Evolutionary conservation across 768 basidiomycete species (phyloP), one percentile per base, ranked within the genome.

Genomic region (Rhodocollybia butyracea): DNA sequence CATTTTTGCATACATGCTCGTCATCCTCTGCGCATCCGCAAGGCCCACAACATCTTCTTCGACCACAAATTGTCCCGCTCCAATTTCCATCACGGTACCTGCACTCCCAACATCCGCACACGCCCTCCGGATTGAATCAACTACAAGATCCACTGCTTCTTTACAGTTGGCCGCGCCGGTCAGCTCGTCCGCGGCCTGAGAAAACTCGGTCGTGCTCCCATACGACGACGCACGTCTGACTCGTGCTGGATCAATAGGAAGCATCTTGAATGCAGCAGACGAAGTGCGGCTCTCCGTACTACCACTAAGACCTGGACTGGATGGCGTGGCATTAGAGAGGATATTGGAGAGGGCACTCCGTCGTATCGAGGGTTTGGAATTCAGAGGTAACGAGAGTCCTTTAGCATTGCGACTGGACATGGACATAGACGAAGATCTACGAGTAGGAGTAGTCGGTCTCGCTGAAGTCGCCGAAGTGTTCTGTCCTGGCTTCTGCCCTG

Each of bases 1-100:
- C 84, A 96, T 88, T 73, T 94, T 93, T 13, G 93, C 83, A 68
- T 91, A 89, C 60, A 95, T 76, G 58, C 85, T 90, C 2, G 92
- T 97, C 76, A 87, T 85, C 52, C 83, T 79, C 67, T 88, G 85
- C 2, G 95, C 95, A 61, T 97, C 92, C 6, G 80, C 78, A 61
- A 94, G 67, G 91, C 91, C 87, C 21, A 96, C 88, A 29, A 96
- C 83, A 66, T 93, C 93, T 60, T 79, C 81, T 34, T 85, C 75
- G 2, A 61, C 71, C 43, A 94, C 73, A 59, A 91, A 82, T 2
- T 71, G 68, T 8, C 70, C 74, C 15, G 71, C 70, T 8, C 40
- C 56, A 38, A 34, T 7, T 50, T 22, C 34, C 4, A 15, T 26
- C 21, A 3, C 26, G 12, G 32, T 11, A 50, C 32, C 5, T 4